Percentiles rank a stretch among this genome's conserved stretches.
Conservation (phyloP, 371 early-diverging fungal species). For the Rhizopus stolonifer region DNA sequence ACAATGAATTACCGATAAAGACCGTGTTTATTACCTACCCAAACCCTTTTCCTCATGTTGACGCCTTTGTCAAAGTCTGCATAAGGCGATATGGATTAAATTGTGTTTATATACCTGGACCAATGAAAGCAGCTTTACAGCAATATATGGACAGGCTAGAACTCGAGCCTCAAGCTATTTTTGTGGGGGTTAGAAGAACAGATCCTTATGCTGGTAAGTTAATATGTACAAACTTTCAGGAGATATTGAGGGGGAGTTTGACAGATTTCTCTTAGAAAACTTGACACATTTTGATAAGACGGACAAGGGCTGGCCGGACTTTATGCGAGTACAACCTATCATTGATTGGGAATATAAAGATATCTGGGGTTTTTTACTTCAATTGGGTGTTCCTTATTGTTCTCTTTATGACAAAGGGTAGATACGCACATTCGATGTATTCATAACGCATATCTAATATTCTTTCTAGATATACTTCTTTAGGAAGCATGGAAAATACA, state of each 20-base stretch:
- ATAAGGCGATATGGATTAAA: slow-evolving; percentile 66
- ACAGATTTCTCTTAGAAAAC: slow-evolving; percentile 43
- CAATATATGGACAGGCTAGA: slow-evolving; percentile 56
- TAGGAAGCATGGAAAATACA: slow-evolving; percentile 87
- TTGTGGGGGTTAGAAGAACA: slow-evolving; percentile 88
- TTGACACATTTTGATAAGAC: slow-evolving; percentile 74
- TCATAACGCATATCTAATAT: neutral
- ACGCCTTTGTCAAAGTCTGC: slow-evolving; percentile 78
- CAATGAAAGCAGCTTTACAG: slow-evolving; percentile 81
- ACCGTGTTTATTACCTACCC: slow-evolving; percentile 75
- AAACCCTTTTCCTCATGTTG: slow-evolving; percentile 86
- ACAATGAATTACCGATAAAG: slow-evolving; percentile 20
- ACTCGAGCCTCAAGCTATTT: slow-evolving; percentile 74
- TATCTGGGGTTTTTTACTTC: slow-evolving; percentile 81
- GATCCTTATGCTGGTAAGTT: slow-evolving; percentile 87
- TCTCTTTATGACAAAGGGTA: slow-evolving; percentile 88
- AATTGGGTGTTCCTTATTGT: slow-evolving; percentile 83
- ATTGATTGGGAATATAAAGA: slow-evolving; percentile 88
- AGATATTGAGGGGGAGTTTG: neutral
- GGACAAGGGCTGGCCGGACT: slow-evolving; percentile 88
- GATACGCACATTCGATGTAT: slow-evolving; percentile 7
- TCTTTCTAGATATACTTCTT: slow-evolving; percentile 79
- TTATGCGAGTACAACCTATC: slow-evolving; percentile 93
- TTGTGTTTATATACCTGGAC: slow-evolving; percentile 63
- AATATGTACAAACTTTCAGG: neutral